Evolutionary conservation across 768 basidiomycete species (phyloP), one percentile per base, ranked within the genome.

Genomic region (Mycena indigotica): DNA sequence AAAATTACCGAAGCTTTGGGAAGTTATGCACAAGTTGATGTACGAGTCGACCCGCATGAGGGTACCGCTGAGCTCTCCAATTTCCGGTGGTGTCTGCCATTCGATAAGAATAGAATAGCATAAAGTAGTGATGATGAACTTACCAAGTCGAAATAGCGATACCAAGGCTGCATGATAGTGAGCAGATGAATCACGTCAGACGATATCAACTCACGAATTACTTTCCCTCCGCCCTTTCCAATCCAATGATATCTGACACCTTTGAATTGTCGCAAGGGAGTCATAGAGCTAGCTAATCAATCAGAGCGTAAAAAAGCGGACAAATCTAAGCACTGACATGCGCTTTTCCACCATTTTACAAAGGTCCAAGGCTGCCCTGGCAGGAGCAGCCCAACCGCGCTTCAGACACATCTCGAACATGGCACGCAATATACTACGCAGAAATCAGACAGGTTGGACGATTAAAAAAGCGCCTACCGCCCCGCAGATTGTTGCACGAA

Each of bases 381-480:
- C 94, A 0, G 95, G 93, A 1, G 89, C 81, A 2, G 97, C 93
- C 97, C 97, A 99, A n/a, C 95, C 95, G 40, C 95, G 87, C 75
- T 96, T 97, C 57, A 98, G 75, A 70, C 95, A 98, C 54, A 98
- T 99, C 73, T 99, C 96, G 65, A 95, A 98, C 69, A 99, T 91
- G 16, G 96, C 96, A n/a, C 95, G 93, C 35, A 98, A 76, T 66
- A 98, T 97, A 66, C 90, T 89, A n/a, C 12, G 5, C 13, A 6
- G 12, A 30, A 19, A 53, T 4, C 38, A 50, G 15, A 10, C 38
- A n/a, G n/a, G n/a, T n/a, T n/a, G 17, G 45, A 45, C 5, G 6
- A 21, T 16, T 25, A 44, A 28, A 15, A 48, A 5, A 16, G 5
- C 28, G 69, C 80, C 55, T 57, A 89, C 81, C 93, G 89, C 49